These are phyloP conservation scores for Chondrostereum purpureum DNA, from an alignment of 1,284 basidiomycete genomes.

Conservation along the genomic window DNA sequence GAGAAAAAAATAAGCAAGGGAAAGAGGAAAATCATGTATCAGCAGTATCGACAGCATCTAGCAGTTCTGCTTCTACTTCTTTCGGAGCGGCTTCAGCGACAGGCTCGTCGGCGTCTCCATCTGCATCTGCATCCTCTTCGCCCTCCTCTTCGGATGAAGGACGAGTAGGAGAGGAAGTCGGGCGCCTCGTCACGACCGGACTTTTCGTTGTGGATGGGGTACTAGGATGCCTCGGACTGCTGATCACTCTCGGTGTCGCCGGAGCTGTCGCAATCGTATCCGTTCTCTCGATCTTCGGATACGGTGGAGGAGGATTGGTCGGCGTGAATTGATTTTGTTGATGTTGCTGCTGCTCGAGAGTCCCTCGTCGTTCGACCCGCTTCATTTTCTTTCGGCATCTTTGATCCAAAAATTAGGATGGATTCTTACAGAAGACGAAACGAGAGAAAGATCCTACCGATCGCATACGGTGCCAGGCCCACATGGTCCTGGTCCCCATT, in stretches of 20 bases:
- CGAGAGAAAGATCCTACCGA: conserved; percentile 34
- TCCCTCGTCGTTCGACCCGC: conserved; percentile 69
- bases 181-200: background rate
- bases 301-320: background rate
- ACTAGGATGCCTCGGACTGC: too few relatives aligned
- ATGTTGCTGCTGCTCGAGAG: conserved; percentile 30
- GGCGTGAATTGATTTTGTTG: conserved; percentile 8
- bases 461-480: conserved; percentile 81
- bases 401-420: conserved; percentile 7
- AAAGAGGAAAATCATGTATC: too few relatives aligned
- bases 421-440: conserved; percentile 1
- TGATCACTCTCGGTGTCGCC: background rate
- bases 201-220: background rate
- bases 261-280: background rate
- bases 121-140: conserved; percentile 25
- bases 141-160: conserved; percentile 22
- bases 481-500: conserved; percentile 80
- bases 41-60: conserved; percentile 38
- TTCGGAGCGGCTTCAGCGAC: background rate
- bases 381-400: conserved; percentile 84
- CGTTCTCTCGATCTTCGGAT: background rate
- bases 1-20: too few relatives aligned
- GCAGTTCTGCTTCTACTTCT: conserved; percentile 26
- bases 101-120: conserved; percentile 1
- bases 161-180: conserved; percentile 5